phyloP scores from a whole-genome alignment of 2,329 filamentous ascomycete genomes.

The Aspergillus pseudoviridinutans region DNA sequence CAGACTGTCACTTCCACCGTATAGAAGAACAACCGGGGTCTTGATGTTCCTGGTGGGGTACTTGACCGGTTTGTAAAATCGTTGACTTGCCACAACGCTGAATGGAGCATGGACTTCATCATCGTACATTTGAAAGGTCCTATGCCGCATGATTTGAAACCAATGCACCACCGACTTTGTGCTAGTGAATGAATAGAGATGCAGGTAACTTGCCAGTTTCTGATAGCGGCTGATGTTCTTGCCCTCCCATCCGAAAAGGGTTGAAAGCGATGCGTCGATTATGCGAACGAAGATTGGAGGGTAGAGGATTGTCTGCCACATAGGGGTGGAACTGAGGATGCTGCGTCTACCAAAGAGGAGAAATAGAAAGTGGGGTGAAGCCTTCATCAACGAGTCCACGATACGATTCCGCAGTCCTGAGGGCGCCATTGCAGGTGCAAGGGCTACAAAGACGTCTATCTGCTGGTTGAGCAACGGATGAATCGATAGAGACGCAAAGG shows the following conservation, averaged over 20 bases:
- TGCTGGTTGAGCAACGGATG: constrained; percentile 89
- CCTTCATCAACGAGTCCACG: constrained; percentile 88
- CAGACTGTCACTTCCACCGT: constrained; percentile 88
- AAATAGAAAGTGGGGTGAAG: constrained; percentile 87
- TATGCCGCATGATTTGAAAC: constrained; percentile 98
- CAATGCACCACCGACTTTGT: constrained; percentile 97
- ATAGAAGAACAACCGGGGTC: constrained; percentile 88
- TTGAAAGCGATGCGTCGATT: constrained; percentile 76
- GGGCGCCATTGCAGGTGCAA: constrained; percentile 95
- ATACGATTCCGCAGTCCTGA: constrained; percentile 85
- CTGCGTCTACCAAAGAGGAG: constrained; percentile 88
- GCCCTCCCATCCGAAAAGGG: constrained; percentile 87
- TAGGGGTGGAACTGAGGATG: constrained; percentile 86
- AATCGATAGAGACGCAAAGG: constrained; percentile 88
- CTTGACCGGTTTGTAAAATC: constrained; percentile 93
- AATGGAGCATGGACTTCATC: constrained; percentile 82
- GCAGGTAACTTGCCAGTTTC: constrained; percentile 91
- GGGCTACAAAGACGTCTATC: constrained; percentile 91
- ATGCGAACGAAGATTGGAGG: constrained; percentile 86
- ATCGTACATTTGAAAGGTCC: constrained; percentile 97
- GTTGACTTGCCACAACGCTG: constrained; percentile 64
- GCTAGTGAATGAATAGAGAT: constrained; percentile 94
- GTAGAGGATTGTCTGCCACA: constrained; percentile 96
- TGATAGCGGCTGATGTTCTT: constrained; percentile 80
- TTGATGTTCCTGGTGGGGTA: constrained; percentile 97